A percentile compares a stretch with the other conserved stretches of the same genome.
These are phyloP conservation scores for Fraxinus pennsylvanica DNA, from an alignment of 257 asterid genomes.

Conservation along the genomic window DNA sequence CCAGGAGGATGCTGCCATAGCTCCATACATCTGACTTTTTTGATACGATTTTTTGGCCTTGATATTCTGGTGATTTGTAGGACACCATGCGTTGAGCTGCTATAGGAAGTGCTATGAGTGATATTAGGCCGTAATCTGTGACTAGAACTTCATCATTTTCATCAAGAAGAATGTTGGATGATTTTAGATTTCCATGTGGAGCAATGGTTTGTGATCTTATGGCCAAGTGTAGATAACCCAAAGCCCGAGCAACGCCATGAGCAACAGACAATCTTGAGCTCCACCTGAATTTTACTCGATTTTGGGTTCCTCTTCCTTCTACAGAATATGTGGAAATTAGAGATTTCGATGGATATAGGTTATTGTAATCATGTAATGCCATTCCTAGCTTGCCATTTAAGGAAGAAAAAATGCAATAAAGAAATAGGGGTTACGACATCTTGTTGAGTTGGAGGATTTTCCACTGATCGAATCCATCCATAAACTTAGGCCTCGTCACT, in stretches of 20 bases:
- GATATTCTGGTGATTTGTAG: constrained; percentile 69
- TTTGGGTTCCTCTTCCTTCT: constrained; percentile 63
- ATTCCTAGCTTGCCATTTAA: background rate
- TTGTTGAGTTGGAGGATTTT: too few species aligned
- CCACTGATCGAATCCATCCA: too few species aligned
- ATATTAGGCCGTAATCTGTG: constrained; percentile 62
- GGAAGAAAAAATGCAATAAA: background rate
- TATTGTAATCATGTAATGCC: background rate
- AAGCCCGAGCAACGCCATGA: constrained; percentile 55
- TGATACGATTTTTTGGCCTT: constrained; percentile 41
- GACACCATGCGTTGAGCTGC: constrained; percentile 62
- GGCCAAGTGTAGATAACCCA: constrained; percentile 58
- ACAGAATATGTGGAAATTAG: background rate
- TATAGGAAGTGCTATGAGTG: constrained; percentile 51
- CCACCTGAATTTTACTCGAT: constrained; percentile 66
- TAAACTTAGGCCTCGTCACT: too few species aligned
- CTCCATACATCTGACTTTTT: constrained; percentile 78
- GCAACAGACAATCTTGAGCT: constrained; percentile 59
- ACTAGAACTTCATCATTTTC: constrained; percentile 46
- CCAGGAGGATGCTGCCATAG: constrained; percentile 71
- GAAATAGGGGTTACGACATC: background rate
- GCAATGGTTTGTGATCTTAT: constrained; percentile 38
- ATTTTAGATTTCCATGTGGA: constrained; percentile 75
- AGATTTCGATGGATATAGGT: background rate
- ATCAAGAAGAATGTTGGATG: constrained; percentile 65